Evolutionary conservation across 140 eudicot species (phyloP).

Genomic region (Anethum foeniculum): DNA sequence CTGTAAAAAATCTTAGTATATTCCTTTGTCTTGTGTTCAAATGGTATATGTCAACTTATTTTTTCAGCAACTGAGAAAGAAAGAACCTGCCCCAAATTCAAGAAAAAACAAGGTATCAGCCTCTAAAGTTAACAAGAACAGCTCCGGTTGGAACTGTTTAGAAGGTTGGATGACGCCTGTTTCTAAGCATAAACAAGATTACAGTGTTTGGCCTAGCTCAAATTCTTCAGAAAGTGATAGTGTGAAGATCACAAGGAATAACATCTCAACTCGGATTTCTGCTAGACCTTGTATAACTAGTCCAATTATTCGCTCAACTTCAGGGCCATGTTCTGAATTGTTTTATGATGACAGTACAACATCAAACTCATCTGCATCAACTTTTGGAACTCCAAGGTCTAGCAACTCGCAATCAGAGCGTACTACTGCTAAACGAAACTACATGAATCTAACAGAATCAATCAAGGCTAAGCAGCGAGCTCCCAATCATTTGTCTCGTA

Average conservation of each 20-base stretch:
- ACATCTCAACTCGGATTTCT: conserved; percentile 46
- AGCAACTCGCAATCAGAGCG: conserved; percentile 1
- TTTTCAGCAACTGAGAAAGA: conserved; percentile 38
- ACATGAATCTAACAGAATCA: conserved; percentile 73
- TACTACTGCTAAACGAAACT: conserved; percentile 36
- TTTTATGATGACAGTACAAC: conserved; percentile 56
- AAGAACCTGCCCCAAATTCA: conserved; percentile 22
- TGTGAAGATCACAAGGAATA: conserved; percentile 35
- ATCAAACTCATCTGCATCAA: conserved; percentile 58
- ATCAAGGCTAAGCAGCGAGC: conserved; percentile 64
- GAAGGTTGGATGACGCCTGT: conserved; percentile 72
- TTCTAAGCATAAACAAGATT: conserved; percentile 27
- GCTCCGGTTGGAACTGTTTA: conserved; percentile 60
- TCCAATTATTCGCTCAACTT: conserved; percentile 41
- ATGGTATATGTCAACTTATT: neutral
- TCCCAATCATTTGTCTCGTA: neutral
- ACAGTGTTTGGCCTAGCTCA: conserved; percentile 32
- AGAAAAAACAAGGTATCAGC: conserved; percentile 7
- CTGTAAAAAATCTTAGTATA: neutral
- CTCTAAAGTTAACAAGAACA: conserved; percentile 32
- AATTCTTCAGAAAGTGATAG: conserved; percentile 35
- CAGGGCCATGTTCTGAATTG: conserved; percentile 51
- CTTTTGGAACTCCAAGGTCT: conserved; percentile 59
- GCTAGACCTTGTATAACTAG: conserved; percentile 35
- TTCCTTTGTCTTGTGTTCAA: conserved; percentile 3